These are phyloP conservation scores for Brassica napus DNA, from an alignment of 345 rosid species.

Conservation along the genomic window DNA sequence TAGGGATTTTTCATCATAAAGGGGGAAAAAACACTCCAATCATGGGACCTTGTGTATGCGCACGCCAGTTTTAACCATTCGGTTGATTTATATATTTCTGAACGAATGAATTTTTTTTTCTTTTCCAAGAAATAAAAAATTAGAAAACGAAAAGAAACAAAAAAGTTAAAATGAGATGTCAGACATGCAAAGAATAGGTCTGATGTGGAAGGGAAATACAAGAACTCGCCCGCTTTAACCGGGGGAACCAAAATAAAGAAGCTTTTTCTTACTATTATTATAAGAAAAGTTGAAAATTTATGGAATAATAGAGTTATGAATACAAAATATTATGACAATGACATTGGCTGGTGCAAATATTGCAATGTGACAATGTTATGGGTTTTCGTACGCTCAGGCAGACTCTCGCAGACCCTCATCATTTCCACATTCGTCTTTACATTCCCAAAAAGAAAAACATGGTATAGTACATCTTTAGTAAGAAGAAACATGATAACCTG, in stretches of 20 bases:
- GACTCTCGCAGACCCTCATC: constrained; percentile 35
- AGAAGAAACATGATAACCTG: not conserved
- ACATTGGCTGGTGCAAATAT: constrained; percentile 35
- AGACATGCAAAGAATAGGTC: constrained; percentile 40
- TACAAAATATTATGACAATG: constrained; percentile 10
- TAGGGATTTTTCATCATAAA: not conserved
- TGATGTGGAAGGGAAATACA: constrained; percentile 11
- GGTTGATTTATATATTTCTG: not conserved
- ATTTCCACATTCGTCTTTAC: constrained; percentile 33
- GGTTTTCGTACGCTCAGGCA: constrained; percentile 47
- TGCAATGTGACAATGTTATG: constrained; percentile 69
- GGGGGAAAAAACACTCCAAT: not conserved
- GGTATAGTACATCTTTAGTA: no score
- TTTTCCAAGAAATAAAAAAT: constrained; percentile 8
- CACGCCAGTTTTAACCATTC: constrained; percentile 21
- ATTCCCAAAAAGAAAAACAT: not conserved
- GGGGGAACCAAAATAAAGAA: constrained; percentile 17
- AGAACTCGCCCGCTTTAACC: constrained; percentile 40
- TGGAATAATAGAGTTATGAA: constrained; percentile 3
- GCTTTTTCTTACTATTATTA: not conserved
- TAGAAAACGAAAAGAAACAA: constrained; percentile 9
- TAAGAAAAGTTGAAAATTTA: not conserved
- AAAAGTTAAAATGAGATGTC: constrained; percentile 36
- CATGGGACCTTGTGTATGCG: constrained; percentile 20
- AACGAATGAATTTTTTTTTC: not conserved